These are phyloP conservation scores for Vigna angularis DNA, from an alignment of 306 rosid species.

Conservation along the genomic window DNA sequence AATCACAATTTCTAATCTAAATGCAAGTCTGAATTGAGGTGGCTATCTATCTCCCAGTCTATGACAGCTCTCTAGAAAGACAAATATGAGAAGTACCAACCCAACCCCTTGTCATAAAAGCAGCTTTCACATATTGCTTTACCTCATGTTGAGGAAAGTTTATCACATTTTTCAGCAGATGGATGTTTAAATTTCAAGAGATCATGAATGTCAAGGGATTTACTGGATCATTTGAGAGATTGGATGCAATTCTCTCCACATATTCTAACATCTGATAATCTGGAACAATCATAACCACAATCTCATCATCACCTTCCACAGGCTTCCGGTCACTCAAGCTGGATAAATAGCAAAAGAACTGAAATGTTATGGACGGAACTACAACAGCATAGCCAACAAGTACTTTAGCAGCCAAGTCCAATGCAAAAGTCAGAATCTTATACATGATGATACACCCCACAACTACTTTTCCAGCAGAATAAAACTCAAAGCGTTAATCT, in stretches of 20 bases:
- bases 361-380: neutral
- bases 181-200: constrained; percentile 40
- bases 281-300: constrained; percentile 95
- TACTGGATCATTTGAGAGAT: constrained; percentile 88
- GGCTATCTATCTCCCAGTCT: constrained; percentile 29
- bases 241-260: constrained; percentile 85
- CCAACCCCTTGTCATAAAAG: constrained; percentile 26
- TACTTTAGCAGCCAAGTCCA: constrained; percentile 17
- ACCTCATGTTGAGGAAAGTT: constrained; percentile 18
- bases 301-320: constrained; percentile 80
- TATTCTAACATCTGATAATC: constrained; percentile 94
- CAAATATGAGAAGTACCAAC: constrained; percentile 10
- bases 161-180: constrained; percentile 8
- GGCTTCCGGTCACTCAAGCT: constrained; percentile 96
- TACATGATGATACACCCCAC: neutral
- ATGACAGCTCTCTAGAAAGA: constrained; percentile 15
- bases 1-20: constrained; percentile 27
- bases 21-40: constrained; percentile 12
- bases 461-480: constrained; percentile 27
- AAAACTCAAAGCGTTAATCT: constrained; percentile 20
- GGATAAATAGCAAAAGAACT: constrained; percentile 40
- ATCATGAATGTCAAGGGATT: constrained; percentile 38
- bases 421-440: constrained; percentile 31
- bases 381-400: constrained; percentile 35
- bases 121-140: constrained; percentile 24